Evolutionary conservation across 768 basidiomycete genomes (phyloP).

Genomic region (Nidula microcarpa): DNA sequence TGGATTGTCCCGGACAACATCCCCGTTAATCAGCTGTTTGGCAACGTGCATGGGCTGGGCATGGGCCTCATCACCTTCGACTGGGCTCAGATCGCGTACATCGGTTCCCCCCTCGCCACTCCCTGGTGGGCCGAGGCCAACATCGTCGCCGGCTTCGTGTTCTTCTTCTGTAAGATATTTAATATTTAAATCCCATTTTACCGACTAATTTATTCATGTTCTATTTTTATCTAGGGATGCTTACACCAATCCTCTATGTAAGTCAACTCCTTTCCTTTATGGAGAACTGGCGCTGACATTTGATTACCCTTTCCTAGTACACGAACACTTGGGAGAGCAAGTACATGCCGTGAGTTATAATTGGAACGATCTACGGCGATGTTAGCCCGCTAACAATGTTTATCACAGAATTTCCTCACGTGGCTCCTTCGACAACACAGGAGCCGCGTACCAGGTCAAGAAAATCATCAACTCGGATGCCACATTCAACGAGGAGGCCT

Average conservation of each 20-base stretch:
- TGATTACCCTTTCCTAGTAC: slow-evolving; percentile 29
- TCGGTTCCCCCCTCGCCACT: slow-evolving; percentile 67
- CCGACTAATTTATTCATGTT: not conserved
- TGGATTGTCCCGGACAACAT: slow-evolving; percentile 72
- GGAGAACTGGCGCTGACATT: not conserved
- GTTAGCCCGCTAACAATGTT: slow-evolving; percentile 2
- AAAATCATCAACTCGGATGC: slow-evolving; percentile 49
- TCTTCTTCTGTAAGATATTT: slow-evolving; percentile 58
- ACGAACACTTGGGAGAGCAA: slow-evolving; percentile 60
- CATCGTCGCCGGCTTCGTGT: slow-evolving; percentile 54
- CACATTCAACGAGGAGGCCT: slow-evolving; percentile 53
- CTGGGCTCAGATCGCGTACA: slow-evolving; percentile 70
- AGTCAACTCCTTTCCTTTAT: slow-evolving; percentile 12
- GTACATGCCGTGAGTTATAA: slow-evolving; percentile 47
- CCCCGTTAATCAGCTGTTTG: slow-evolving; percentile 73
- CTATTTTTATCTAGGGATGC: slow-evolving; percentile 34
- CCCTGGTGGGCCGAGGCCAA: slow-evolving; percentile 87
- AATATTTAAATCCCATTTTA: not conserved
- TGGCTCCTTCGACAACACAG: slow-evolving; percentile 64
- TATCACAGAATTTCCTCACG: slow-evolving; percentile 52
- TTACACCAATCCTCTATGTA: slow-evolving; percentile 59
- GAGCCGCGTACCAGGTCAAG: slow-evolving; percentile 52
- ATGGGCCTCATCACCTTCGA: slow-evolving; percentile 82
- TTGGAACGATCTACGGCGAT: not conserved
- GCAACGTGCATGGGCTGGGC: slow-evolving; percentile 55